A percentile compares a stretch with the other conserved stretches of the same genome.
Evolutionary conservation across 208 protist genomes (phyloP).

Genomic region (Trypanosoma lewisi): DNA sequence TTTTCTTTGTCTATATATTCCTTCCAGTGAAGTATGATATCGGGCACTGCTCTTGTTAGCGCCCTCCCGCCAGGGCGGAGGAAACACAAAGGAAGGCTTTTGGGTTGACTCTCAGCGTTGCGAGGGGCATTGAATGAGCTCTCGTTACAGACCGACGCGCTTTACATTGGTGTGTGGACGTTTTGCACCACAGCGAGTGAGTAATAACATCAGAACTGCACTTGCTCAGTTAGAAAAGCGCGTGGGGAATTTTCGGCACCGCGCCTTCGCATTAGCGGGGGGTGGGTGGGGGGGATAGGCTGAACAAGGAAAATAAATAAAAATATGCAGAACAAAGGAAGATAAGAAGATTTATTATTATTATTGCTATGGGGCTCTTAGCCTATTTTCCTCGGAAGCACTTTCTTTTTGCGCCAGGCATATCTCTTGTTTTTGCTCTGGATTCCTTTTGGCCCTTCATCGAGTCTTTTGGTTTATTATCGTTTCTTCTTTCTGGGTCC

Average conservation of each 20-base stretch:
- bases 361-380: no score
- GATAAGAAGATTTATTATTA: no score
- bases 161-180: neutral
- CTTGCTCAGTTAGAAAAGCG: conserved; percentile 5
- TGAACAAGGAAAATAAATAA: neutral
- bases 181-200: neutral
- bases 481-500: neutral
- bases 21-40: no score
- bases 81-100: neutral
- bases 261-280: neutral
- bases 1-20: no score
- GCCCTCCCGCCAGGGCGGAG: neutral
- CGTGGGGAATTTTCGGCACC: neutral
- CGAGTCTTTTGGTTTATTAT: no score
- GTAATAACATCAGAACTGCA: neutral
- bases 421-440: no score
- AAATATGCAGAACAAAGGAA: neutral
- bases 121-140: conserved; percentile 1
- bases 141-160: neutral
- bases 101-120: neutral
- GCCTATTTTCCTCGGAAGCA: no score
- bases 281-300: no score
- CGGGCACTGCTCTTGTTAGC: neutral
- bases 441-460: no score
- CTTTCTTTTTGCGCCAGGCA: no score